These are phyloP conservation scores for Venturia asperata DNA, from an alignment of 2,329 filamentous ascomycete species.

Conservation along the genomic window DNA sequence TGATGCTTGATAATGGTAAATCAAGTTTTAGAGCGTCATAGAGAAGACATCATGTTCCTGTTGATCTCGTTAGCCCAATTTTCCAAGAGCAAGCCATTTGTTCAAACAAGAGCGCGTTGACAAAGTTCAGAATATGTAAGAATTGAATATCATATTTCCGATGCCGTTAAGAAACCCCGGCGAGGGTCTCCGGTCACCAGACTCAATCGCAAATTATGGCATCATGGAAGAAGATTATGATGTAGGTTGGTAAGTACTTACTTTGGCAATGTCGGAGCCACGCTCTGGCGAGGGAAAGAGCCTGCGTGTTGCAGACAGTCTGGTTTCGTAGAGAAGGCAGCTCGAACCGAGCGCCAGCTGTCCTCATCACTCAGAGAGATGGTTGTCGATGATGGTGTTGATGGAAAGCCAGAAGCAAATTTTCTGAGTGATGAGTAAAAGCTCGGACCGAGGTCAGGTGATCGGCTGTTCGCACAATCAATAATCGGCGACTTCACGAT, in stretches of 20 bases:
- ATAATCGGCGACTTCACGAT: slow-evolving; percentile 4
- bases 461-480: neutral
- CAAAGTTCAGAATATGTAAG: slow-evolving; percentile 94
- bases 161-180: slow-evolving; percentile 78
- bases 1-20: too few species aligned
- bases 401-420: neutral
- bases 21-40: too few species aligned
- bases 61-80: slow-evolving; percentile 14
- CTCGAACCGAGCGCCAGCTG: neutral
- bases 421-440: neutral
- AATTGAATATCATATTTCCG: slow-evolving; percentile 79
- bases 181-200: slow-evolving; percentile 74
- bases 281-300: neutral
- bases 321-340: neutral
- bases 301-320: neutral
- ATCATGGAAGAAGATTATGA: slow-evolving; percentile 1
- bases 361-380: neutral
- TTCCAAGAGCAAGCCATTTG: slow-evolving; percentile 16
- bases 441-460: neutral
- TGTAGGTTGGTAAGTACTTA: neutral
- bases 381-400: neutral
- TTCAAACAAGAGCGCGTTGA: neutral
- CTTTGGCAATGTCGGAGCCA: neutral
- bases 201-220: slow-evolving; percentile 95
- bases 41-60: slow-evolving; percentile 26